phyloP scores from a whole-genome alignment of 164 flowering plant species.

The Aristolochia fimbriata region DNA sequence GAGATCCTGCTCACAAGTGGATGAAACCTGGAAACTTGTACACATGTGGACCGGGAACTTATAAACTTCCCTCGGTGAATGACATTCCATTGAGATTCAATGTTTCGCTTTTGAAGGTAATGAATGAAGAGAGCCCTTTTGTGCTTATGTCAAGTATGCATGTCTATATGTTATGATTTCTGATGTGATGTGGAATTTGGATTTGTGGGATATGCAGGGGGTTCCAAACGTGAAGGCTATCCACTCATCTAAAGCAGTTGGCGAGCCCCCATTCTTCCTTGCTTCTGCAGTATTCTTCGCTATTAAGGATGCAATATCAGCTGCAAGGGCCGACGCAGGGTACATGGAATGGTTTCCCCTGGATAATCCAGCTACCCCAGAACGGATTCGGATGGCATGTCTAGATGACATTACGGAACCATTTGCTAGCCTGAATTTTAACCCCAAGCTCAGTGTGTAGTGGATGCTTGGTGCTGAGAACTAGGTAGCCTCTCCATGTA shows the following conservation, averaged over 20 bases:
- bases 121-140: neutral
- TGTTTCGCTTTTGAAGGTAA: constrained; percentile 89
- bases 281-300: constrained; percentile 89
- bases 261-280: constrained; percentile 95
- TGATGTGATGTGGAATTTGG: neutral
- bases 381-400: constrained; percentile 94
- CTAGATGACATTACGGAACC: constrained; percentile 53
- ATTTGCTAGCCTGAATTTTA: constrained; percentile 40
- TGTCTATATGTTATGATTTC: neutral
- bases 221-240: constrained; percentile 75
- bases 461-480: no score
- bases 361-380: constrained; percentile 95
- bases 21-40: constrained; percentile 62
- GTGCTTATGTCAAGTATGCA: neutral
- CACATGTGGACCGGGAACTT: constrained; percentile 89
- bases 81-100: constrained; percentile 75
- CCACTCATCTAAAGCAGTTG: constrained; percentile 96
- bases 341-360: constrained; percentile 76
- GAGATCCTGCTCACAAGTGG: constrained; percentile 93
- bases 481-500: no score
- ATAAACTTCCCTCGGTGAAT: constrained; percentile 83
- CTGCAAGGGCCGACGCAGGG: constrained; percentile 78
- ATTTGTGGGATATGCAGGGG: constrained; percentile 33
- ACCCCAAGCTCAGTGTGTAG: constrained; percentile 71
- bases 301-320: constrained; percentile 81